A percentile compares a stretch with the other conserved stretches of the same genome.
These are phyloP conservation scores for Nothomitra cinnamomea DNA, from an alignment of 2,329 filamentous ascomycete species.

Conservation along the genomic window DNA sequence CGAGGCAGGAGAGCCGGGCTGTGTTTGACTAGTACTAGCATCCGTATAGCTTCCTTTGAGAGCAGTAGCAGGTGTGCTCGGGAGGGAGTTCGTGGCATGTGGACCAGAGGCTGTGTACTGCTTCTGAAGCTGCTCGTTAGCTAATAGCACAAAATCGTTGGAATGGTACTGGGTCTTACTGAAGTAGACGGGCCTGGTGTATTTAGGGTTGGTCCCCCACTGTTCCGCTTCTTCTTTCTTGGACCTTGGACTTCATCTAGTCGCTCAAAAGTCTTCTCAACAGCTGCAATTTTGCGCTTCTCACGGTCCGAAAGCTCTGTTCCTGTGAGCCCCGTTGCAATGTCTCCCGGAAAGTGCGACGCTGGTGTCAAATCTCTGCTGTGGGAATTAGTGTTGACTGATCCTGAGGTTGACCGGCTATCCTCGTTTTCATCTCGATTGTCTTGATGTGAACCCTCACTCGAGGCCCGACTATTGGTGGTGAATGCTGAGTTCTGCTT, in stretches of 20 bases:
- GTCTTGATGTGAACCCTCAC: constrained; percentile 33
- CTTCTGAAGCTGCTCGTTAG: not conserved
- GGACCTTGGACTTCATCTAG: constrained; percentile 24
- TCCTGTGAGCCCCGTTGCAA: constrained; percentile 41
- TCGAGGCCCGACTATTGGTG: constrained; percentile 34
- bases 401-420: constrained; percentile 30
- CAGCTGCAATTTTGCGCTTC: constrained; percentile 48
- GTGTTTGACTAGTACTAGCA: not conserved
- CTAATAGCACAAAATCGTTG: not conserved
- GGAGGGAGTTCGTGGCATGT: not conserved
- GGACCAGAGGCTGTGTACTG: not conserved
- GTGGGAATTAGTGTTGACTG: constrained; percentile 44
- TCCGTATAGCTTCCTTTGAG: not conserved
- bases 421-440: constrained; percentile 37
- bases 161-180: not conserved
- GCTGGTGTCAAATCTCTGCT: constrained; percentile 49
- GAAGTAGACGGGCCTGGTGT: constrained; percentile 24
- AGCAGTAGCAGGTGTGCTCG: not conserved
- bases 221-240: constrained; percentile 45
- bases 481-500: not conserved
- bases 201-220: constrained; percentile 34
- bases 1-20: not conserved
- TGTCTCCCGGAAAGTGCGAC: constrained; percentile 31
- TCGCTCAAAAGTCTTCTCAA: constrained; percentile 41
- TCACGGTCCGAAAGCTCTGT: constrained; percentile 47